Percentiles rank a stretch among this genome's conserved stretches.
phyloP scores from a whole-genome alignment of 257 asterid genomes.

The Solanum peruvianum region DNA sequence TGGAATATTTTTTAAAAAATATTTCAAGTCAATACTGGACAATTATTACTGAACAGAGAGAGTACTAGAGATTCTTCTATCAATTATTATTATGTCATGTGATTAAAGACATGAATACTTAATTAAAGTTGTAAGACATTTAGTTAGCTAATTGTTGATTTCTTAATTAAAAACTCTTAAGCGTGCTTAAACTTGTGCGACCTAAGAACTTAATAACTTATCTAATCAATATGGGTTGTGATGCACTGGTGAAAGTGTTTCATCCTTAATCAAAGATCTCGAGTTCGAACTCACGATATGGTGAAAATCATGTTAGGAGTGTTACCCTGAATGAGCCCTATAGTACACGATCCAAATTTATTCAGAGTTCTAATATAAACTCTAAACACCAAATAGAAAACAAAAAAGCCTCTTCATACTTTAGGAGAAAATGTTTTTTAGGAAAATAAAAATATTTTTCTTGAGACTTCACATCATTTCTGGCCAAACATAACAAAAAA shows the following conservation, averaged over 20 bases:
- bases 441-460: not conserved
- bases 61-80: not conserved
- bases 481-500: not conserved
- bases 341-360: too few relatives aligned
- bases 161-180: not conserved
- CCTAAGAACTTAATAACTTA: not conserved
- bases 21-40: fast-evolving
- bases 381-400: too few relatives aligned
- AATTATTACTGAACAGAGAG: too few relatives aligned
- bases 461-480: not conserved
- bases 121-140: not conserved
- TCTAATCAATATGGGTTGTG: too few relatives aligned
- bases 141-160: not conserved
- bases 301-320: too few relatives aligned
- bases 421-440: not conserved
- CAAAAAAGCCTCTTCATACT: not conserved
- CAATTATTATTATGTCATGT: not conserved
- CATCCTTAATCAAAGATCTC: too few relatives aligned
- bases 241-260: too few relatives aligned
- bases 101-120: not conserved
- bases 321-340: too few relatives aligned
- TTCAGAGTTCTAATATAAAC: too few relatives aligned
- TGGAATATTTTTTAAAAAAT: too few relatives aligned
- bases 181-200: not conserved
- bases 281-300: too few relatives aligned